These are phyloP conservation scores for Phytophthora citricola DNA, from an alignment of 352 stramenopile genomes.

Conservation along the genomic window DNA sequence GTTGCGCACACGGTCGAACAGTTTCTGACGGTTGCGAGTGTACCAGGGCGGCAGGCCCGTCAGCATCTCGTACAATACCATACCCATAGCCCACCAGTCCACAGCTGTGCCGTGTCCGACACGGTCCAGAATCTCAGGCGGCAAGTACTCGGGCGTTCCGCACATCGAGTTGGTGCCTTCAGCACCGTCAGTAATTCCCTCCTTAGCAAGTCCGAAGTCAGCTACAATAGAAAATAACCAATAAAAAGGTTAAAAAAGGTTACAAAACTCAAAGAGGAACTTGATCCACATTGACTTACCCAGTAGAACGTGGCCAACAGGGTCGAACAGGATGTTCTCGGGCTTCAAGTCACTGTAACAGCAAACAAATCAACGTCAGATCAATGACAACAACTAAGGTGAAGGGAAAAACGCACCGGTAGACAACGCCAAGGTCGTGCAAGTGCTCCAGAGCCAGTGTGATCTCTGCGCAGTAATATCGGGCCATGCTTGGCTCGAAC, in stretches of 20 bases:
- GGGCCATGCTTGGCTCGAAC: slow-evolving; percentile 87
- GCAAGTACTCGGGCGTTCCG: slow-evolving; percentile 93
- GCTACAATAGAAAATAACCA: slow-evolving; percentile 36
- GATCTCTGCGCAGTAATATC: slow-evolving; percentile 94
- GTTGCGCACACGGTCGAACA: slow-evolving; percentile 91
- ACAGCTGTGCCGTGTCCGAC: slow-evolving; percentile 91
- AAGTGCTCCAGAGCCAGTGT: slow-evolving; percentile 88
- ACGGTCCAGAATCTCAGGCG: slow-evolving; percentile 91
- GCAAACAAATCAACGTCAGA: slow-evolving; percentile 12
- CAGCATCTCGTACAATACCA: slow-evolving; percentile 96
- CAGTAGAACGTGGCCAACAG: slow-evolving; percentile 74
- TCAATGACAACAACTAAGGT: neutral
- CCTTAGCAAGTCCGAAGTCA: slow-evolving; percentile 90
- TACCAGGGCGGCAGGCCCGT: slow-evolving; percentile 93
- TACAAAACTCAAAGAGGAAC: neutral
- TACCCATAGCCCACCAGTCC: slow-evolving; percentile 94
- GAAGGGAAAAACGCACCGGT: slow-evolving; percentile 50
- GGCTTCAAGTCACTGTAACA: slow-evolving; percentile 76
- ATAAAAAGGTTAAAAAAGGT: too few relatives aligned
- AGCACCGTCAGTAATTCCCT: slow-evolving; percentile 84
- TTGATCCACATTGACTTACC: slow-evolving; percentile 27
- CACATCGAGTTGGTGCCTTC: slow-evolving; percentile 92
- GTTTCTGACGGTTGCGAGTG: slow-evolving; percentile 93
- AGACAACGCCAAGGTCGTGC: slow-evolving; percentile 90
- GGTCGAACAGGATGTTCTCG: slow-evolving; percentile 90